Conservation (phyloP, 345 rosid species). For the Arabis hirsuta region DNA sequence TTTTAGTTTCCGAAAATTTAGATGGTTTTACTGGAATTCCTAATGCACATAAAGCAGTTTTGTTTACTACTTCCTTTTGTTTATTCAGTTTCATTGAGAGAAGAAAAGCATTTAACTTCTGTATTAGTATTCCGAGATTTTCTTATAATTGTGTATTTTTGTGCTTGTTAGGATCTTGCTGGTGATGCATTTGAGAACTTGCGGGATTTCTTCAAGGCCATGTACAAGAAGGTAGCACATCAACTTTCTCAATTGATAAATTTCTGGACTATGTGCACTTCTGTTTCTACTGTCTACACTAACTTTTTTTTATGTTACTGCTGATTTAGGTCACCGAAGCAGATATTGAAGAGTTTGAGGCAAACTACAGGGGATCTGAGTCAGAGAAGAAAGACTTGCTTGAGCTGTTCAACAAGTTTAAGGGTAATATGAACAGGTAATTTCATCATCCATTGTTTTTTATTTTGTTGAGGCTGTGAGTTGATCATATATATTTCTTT, state of each 20-base stretch:
- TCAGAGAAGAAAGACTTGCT: conserved; percentile 87
- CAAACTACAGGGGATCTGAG: conserved; percentile 85
- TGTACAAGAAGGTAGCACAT: conserved; percentile 69
- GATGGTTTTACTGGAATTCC: not conserved
- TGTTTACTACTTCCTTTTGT: not conserved
- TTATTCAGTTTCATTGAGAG: not conserved
- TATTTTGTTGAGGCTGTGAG: not conserved
- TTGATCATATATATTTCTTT: conserved; percentile 8
- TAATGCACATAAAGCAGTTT: not conserved
- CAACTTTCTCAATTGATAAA: not conserved
- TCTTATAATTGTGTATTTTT: not conserved
- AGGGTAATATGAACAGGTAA: conserved; percentile 86
- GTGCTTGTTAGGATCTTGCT: conserved; percentile 65
- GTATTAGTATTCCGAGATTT: not conserved
- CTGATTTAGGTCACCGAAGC: conserved; percentile 67
- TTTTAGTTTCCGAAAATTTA: no score
- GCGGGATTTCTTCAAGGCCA: conserved; percentile 58
- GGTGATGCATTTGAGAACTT: conserved; percentile 69
- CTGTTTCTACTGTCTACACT: conserved; percentile 19
- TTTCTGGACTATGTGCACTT: conserved; percentile 1
- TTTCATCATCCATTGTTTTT: conserved; percentile 16
- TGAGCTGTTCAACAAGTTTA: conserved; percentile 59
- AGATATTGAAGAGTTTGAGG: conserved; percentile 86
- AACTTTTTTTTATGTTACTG: not conserved
- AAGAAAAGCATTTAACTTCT: conserved; percentile 14